Conservation (phyloP, 805 yeast genomes). For the Allodekkera sacchari region DNA sequence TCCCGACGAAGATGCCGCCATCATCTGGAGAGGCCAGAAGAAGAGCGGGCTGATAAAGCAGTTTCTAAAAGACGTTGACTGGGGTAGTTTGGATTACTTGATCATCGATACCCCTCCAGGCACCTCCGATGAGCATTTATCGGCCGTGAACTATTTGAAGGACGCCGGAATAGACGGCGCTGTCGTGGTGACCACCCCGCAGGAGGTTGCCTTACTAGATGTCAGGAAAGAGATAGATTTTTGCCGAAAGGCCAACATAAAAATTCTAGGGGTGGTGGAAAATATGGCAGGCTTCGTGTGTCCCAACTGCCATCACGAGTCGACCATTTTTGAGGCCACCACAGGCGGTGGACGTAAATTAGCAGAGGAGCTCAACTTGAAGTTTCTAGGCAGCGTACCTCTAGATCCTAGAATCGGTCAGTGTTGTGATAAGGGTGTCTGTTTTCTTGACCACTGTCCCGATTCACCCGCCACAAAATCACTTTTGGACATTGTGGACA, state of each 20-base stretch:
- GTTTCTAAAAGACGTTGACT: conserved; percentile 87
- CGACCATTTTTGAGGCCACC: conserved; percentile 85
- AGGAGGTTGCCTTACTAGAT: conserved; percentile 90
- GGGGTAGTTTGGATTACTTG: conserved; percentile 86
- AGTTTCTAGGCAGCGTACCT: conserved; percentile 88
- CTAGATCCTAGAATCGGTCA: conserved; percentile 91
- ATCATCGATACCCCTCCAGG: conserved; percentile 98
- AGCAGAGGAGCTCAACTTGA: conserved; percentile 70
- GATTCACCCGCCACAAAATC: conserved; percentile 92
- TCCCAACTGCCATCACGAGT: conserved; percentile 86
- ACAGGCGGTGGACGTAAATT: conserved; percentile 92
- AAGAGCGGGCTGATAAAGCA: conserved; percentile 90
- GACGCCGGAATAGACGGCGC: conserved; percentile 96
- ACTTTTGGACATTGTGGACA: conserved; percentile 74
- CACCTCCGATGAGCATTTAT: conserved; percentile 92
- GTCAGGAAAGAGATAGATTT: conserved; percentile 95
- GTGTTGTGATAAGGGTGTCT: conserved; percentile 79
- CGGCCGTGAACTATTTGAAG: conserved; percentile 79
- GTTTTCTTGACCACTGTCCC: conserved; percentile 74
- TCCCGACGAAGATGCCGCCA: conserved; percentile 87
- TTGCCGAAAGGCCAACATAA: conserved; percentile 84
- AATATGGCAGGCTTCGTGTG: conserved; percentile 99
- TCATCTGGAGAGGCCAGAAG: conserved; percentile 97
- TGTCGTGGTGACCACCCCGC: conserved; percentile 90
- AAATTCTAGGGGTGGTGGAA: conserved; percentile 83